These are phyloP conservation scores for Apium graveolens DNA, from an alignment of 129 eudicot species.

Conservation along the genomic window DNA sequence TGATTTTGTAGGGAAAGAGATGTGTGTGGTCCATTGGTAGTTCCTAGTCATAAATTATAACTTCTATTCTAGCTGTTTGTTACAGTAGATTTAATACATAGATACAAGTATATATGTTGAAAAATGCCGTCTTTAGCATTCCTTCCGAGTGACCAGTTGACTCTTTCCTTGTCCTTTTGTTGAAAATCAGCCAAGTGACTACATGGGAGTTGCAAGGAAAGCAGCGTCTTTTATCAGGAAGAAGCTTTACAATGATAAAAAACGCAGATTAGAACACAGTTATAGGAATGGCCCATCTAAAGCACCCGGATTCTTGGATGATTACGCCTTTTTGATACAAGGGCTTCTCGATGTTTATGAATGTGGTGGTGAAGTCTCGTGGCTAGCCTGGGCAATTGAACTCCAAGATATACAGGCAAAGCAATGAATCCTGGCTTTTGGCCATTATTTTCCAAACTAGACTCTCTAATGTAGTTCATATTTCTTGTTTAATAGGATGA, in stretches of 20 bases:
- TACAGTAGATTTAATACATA: neutral
- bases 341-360: conserved; percentile 79
- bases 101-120: neutral
- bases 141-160: neutral
- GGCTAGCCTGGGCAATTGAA: conserved; percentile 83
- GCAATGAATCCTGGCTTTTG: neutral
- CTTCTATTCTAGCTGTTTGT: neutral
- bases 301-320: conserved; percentile 95
- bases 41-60: neutral
- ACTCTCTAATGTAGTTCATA: neutral
- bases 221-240: conserved; percentile 63
- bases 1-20: neutral
- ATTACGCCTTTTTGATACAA: conserved; percentile 77
- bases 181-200: conserved; percentile 51
- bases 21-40: neutral
- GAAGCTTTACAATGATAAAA: conserved; percentile 49
- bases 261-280: conserved; percentile 67
- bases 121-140: neutral
- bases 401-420: conserved; percentile 82
- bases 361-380: conserved; percentile 56
- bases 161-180: neutral
- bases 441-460: neutral
- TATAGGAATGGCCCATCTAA: conserved; percentile 84
- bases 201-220: conserved; percentile 76
- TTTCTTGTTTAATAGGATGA: conserved; percentile 46